Conservation (phyloP, 2,329 filamentous ascomycete species). For the Coleophoma cylindrospora region DNA sequence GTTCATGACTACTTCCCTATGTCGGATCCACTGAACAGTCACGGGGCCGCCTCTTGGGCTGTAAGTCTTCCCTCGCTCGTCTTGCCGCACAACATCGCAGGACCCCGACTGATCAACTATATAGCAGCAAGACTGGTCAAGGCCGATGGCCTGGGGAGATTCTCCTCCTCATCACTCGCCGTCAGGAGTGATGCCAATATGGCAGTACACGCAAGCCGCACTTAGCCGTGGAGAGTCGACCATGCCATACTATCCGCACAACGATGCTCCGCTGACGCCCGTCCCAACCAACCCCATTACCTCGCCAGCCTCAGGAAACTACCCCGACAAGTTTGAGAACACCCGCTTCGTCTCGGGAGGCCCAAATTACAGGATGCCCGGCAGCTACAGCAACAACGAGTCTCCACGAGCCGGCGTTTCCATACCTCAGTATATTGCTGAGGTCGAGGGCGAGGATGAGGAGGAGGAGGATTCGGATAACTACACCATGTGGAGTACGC, state of each 20-base stretch:
- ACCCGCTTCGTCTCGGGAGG: background rate
- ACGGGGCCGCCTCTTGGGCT: background rate
- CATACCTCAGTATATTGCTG: background rate
- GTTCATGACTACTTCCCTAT: background rate
- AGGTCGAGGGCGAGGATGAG: conserved; percentile 2
- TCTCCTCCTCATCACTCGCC: background rate
- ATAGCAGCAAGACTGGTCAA: conserved; percentile 3
- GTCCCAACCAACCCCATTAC: background rate
- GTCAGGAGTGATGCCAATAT: conserved; percentile 3
- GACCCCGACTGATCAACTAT: background rate
- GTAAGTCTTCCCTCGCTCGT: background rate
- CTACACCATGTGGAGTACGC: conserved; percentile 3
- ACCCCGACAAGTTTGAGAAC: background rate
- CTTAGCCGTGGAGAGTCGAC: background rate
- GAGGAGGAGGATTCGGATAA: conserved; percentile 7
- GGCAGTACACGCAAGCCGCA: conserved; percentile 6
- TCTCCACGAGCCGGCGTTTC: background rate
- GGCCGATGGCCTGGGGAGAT: background rate
- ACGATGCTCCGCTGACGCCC: background rate
- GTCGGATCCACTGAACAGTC: background rate
- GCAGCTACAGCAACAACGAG: background rate
- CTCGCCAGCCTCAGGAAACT: background rate
- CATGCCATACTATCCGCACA: background rate
- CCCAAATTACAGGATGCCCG: background rate
- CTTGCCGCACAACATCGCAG: background rate